Evolutionary conservation across 495 filamentous ascomycete species (phyloP).

Genomic region (Aspergillus ostianus): DNA sequence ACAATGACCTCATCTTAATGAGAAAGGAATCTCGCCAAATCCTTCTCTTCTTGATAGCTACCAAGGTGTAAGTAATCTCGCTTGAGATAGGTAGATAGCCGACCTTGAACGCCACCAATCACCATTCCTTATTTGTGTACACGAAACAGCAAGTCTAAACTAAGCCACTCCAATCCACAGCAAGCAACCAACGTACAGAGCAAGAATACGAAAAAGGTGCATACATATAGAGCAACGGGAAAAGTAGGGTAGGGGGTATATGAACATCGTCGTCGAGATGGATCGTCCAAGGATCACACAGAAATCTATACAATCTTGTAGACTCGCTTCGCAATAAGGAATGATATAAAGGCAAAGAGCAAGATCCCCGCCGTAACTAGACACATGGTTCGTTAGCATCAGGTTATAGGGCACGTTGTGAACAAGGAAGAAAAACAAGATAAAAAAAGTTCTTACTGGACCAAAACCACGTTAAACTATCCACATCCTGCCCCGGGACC

Average conservation of each 20-base stretch:
- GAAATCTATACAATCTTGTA: slow-evolving; percentile 59
- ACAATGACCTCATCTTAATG: not conserved
- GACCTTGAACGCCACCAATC: no score
- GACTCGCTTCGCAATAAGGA: slow-evolving; percentile 77
- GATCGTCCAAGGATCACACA: not conserved
- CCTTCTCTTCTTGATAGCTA: no score
- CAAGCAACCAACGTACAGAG: not conserved
- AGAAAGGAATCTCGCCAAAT: not conserved
- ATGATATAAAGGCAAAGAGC: slow-evolving; percentile 74
- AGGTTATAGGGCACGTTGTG: not conserved
- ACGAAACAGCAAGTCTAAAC: no score
- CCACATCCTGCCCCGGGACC: slow-evolving; percentile 81
- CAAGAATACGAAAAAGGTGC: no score
- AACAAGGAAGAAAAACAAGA: slow-evolving; percentile 4
- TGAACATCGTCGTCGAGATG: not conserved
- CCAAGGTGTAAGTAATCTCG: no score
- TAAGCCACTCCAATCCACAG: not conserved
- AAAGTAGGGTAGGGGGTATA: not conserved
- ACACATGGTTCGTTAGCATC: slow-evolving; percentile 9
- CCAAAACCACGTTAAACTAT: slow-evolving; percentile 64
- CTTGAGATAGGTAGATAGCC: no score
- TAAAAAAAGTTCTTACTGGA: slow-evolving; percentile 42
- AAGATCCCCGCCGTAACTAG: slow-evolving; percentile 72
- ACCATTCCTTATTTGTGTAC: no score
- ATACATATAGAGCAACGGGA: no score